Conservation (phyloP, 2,329 filamentous ascomycete species). For the Trichoderma hamatum region DNA sequence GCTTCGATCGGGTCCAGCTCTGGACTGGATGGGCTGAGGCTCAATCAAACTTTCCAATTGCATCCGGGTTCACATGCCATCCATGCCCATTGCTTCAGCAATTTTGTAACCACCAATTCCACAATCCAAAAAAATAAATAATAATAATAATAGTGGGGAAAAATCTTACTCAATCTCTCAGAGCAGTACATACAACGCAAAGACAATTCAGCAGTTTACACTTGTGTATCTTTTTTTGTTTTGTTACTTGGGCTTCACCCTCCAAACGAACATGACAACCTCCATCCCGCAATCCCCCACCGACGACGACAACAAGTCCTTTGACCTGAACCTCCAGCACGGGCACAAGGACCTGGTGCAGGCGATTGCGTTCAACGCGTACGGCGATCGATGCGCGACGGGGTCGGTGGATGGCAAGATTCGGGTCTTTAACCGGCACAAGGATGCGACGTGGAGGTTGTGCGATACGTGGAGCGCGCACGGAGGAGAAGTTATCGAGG, state of each 20-base stretch:
- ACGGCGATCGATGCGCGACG: conserved; percentile 88
- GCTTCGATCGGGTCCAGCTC: not conserved
- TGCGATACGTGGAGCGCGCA: conserved; percentile 90
- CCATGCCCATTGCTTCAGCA: not conserved
- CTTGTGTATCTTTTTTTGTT: not conserved
- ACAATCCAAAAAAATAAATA: too few relatives aligned
- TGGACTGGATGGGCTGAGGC: not conserved
- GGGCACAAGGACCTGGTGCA: conserved; percentile 81
- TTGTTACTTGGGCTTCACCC: not conserved
- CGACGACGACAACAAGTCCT: conserved; percentile 54
- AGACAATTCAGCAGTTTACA: too few relatives aligned
- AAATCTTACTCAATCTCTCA: not conserved
- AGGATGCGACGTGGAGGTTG: conserved; percentile 74
- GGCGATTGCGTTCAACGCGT: conserved; percentile 86
- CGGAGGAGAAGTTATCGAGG: conserved; percentile 86
- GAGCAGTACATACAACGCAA: not conserved
- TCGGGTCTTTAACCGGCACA: conserved; percentile 85
- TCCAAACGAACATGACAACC: conserved; percentile 34
- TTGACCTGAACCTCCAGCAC: conserved; percentile 68
- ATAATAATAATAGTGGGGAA: not conserved
- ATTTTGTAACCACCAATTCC: not conserved
- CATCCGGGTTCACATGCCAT: not conserved
- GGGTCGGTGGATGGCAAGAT: conserved; percentile 91
- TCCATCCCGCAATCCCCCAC: conserved; percentile 41
- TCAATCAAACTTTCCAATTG: not conserved